Conservation (phyloP, 495 filamentous ascomycete genomes). For the Neurospora sp. region DNA sequence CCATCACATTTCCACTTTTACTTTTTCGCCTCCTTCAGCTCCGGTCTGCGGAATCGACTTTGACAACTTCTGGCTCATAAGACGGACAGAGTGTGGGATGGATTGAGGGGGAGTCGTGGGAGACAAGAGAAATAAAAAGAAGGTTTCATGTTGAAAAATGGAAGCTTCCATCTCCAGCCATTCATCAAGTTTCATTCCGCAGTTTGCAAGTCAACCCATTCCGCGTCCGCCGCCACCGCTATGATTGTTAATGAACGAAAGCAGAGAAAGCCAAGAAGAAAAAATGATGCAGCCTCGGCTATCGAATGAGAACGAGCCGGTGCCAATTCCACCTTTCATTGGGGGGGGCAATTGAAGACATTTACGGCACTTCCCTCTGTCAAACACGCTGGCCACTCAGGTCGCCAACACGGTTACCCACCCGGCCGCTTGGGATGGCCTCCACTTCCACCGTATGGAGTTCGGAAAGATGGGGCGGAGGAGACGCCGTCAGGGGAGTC, state of each 20-base stretch:
- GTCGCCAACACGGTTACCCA: background rate
- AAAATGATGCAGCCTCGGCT: background rate
- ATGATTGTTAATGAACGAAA: background rate
- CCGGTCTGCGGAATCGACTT: background rate
- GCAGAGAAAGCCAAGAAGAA: background rate
- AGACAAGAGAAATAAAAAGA: background rate
- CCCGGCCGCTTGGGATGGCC: background rate
- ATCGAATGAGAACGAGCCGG: background rate
- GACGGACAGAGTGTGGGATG: background rate
- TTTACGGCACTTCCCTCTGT: background rate
- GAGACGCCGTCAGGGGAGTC: background rate
- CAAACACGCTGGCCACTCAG: background rate
- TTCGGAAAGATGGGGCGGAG: background rate
- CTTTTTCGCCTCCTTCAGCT: background rate
- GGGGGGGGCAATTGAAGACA: background rate
- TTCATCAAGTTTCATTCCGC: background rate
- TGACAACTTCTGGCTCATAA: background rate
- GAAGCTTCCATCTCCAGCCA: background rate
- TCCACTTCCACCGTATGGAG: background rate
- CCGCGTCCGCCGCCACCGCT: background rate
- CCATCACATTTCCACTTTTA: background rate
- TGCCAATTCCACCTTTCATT: background rate
- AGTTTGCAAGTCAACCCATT: background rate
- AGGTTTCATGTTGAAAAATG: background rate
- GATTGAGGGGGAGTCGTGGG: background rate